Evolutionary conservation across 2,329 filamentous ascomycete genomes (phyloP), one percentile per base, ranked within the genome.

Genomic region (Penicillium glabrum): DNA sequence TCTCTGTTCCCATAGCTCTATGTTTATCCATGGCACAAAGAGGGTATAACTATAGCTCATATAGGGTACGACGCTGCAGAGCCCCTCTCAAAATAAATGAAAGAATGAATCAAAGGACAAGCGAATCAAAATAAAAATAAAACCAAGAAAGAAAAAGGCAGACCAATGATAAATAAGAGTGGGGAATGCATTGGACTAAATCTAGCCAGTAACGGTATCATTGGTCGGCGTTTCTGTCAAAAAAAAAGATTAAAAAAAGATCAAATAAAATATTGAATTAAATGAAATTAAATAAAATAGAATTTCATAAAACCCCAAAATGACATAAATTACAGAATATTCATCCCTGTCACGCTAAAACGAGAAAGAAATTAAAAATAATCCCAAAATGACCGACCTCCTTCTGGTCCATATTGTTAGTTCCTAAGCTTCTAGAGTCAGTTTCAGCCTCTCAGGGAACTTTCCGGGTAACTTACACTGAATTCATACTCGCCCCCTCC

Each of bases 11-110:
- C 19, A 21, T n/a, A 16, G 8, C n/a, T 46, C 9, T 51, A 41
- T 51, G 39, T 33, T 24, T 50, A 14, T 48, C 59, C 57, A 58
- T 57, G 60, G 61, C 58, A 69, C 67, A 69, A 69, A 69, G 66
- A 24, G 46, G 49, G 16, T 27, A 35, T 27, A 35, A 35, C 2
- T 16, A 21, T n/a, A 8, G 41, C 10, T 21, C 43, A 14, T 35
- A 13, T 31, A 21, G 29, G 29, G 8, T 47, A 8, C 27, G 8
- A 29, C n/a, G 4, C 19, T 23, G n/a, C 46, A 23, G 29, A 47
- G 46, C 27, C 19, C 46, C n/a, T 11, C 46, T 47, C 43, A 46
- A 47, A 31, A 33, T 27, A 35, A 23, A 46, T 46, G 19, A 14
- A 16, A 27, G 14, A 46, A 37, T 37, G 19, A 48, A 27, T 41